Conservation (phyloP, 805 yeast species). For the Candida qinlingensis region DNA sequence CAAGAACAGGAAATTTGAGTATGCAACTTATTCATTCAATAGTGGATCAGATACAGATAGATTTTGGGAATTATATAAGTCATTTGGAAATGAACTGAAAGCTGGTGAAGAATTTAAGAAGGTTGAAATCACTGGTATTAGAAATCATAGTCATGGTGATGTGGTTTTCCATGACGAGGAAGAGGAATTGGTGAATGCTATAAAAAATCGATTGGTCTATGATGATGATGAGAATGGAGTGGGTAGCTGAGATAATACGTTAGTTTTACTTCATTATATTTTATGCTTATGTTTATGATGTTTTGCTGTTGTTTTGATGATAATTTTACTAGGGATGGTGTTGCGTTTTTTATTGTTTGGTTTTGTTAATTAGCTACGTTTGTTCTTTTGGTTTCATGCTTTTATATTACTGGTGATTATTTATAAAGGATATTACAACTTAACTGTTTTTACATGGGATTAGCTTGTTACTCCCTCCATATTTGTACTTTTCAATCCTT, state of each 20-base stretch:
- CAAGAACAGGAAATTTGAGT: conserved; percentile 12
- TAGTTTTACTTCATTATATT: neutral
- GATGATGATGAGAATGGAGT: neutral
- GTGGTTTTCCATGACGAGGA: conserved; percentile 3
- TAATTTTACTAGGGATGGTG: no score
- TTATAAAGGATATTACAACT: neutral
- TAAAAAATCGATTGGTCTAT: conserved; percentile 1
- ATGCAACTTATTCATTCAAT: conserved; percentile 10
- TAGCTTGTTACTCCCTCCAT: no score
- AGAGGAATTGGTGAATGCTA: conserved; percentile 1
- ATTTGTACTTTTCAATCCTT: no score
- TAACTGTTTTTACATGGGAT: neutral
- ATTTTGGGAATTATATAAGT: conserved; percentile 1
- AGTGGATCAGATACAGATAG: neutral
- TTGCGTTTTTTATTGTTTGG: no score
- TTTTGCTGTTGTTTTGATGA: no score
- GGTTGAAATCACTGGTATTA: neutral
- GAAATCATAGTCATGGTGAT: neutral
- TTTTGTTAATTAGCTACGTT: no score
- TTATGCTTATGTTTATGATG: no score
- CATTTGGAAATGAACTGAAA: conserved; percentile 1
- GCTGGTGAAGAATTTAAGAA: neutral
- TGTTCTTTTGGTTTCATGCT: no score
- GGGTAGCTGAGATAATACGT: neutral
- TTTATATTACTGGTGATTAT: neutral